A percentile compares a stretch with the other conserved stretches of the same genome.
phyloP scores from a whole-genome alignment of 2,329 filamentous ascomycete species.

The Rutstroemia sp. region DNA sequence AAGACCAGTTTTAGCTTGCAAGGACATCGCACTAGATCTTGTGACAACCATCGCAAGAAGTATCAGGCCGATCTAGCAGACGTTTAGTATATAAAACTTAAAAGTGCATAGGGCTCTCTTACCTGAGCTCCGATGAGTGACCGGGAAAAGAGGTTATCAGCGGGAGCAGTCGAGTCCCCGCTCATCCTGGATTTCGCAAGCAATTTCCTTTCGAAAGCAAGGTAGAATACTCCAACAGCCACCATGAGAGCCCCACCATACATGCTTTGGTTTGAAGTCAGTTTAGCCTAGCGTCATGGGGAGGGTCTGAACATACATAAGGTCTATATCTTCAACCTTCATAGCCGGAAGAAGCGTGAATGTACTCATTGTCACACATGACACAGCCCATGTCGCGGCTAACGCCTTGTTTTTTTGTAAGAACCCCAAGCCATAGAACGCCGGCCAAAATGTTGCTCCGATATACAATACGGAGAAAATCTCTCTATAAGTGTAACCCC shows the following conservation, averaged over 20 bases:
- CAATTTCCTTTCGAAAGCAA: constrained; percentile 62
- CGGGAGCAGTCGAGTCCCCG: constrained; percentile 19
- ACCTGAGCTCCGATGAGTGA: constrained; percentile 60
- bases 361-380: constrained; percentile 76
- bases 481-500: constrained; percentile 87
- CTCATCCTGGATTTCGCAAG: constrained; percentile 21
- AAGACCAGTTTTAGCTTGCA: constrained; percentile 79
- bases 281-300: neutral
- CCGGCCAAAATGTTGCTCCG: constrained; percentile 70
- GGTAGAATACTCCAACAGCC: constrained; percentile 65
- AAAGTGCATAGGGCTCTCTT: constrained; percentile 18
- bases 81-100: constrained; percentile 31
- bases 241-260: constrained; percentile 74
- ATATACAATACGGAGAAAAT: constrained; percentile 78
- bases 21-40: constrained; percentile 71
- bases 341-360: constrained; percentile 86
- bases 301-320: constrained; percentile 52
- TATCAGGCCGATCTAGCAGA: constrained; percentile 57
- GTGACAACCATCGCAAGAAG: constrained; percentile 80
- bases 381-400: constrained; percentile 63
- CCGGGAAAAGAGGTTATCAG: constrained; percentile 46
- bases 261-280: constrained; percentile 42
- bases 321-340: constrained; percentile 68
- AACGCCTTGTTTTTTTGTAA: constrained; percentile 57
- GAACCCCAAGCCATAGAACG: constrained; percentile 66